Percentiles rank a stretch among this genome's conserved stretches.
phyloP scores from a whole-genome alignment of 352 stramenopile genomes.

The Phytophthora sansomeana region DNA sequence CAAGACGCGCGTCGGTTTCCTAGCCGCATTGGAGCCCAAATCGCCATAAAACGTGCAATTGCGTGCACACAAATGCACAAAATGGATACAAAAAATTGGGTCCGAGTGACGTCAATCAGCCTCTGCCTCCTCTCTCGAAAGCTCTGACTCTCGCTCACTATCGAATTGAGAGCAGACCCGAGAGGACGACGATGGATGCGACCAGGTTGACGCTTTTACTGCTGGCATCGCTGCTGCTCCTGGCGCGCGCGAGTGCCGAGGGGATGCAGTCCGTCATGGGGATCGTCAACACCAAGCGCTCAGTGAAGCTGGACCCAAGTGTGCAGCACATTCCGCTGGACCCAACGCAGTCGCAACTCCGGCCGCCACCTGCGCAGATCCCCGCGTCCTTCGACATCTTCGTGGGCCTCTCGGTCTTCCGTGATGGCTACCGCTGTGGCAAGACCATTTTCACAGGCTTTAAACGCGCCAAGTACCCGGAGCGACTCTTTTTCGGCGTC shows the following conservation, averaged over 20 bases:
- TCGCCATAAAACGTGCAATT: background rate
- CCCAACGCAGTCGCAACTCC: constrained; percentile 41
- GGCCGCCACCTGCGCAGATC: constrained; percentile 64
- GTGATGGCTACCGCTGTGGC: constrained; percentile 80
- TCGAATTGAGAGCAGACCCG: constrained; percentile 26
- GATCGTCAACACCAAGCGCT: constrained; percentile 66
- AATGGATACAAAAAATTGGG: constrained; percentile 3
- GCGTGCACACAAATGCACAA: background rate
- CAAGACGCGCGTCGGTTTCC: background rate
- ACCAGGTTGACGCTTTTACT: constrained; percentile 12
- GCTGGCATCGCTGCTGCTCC: constrained; percentile 20
- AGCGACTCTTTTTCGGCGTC: constrained; percentile 81
- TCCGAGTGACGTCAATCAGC: constrained; percentile 24
- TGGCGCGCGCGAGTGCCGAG: constrained; percentile 18
- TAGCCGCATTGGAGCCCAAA: background rate
- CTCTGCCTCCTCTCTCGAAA: constrained; percentile 17
- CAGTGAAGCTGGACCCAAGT: constrained; percentile 68
- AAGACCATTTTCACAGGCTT: constrained; percentile 86
- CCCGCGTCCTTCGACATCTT: constrained; percentile 69
- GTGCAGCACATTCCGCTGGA: constrained; percentile 80
- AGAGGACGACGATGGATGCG: constrained; percentile 20
- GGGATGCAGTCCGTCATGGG: constrained; percentile 52
- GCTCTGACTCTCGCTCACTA: constrained; percentile 36
- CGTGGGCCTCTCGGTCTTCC: constrained; percentile 84
- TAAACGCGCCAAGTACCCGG: constrained; percentile 71